Evolutionary conservation across 805 yeast species (phyloP).

Genomic region (Candida mattraensis): DNA sequence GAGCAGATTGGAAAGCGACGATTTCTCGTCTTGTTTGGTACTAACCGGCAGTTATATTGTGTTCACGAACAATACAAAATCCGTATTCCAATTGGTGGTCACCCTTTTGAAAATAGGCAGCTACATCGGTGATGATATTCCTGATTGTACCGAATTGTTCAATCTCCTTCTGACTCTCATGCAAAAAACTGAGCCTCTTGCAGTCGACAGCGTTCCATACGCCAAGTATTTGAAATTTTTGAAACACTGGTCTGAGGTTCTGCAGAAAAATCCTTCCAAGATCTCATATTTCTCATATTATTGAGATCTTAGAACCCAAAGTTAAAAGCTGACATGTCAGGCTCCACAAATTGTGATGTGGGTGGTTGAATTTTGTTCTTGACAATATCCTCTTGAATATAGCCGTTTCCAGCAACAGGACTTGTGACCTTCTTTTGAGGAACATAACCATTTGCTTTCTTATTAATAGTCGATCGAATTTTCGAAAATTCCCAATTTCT

Average conservation of each 20-base stretch:
- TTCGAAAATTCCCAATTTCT: constrained; percentile 63
- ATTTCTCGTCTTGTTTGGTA: constrained; percentile 16
- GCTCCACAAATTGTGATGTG: constrained; percentile 59
- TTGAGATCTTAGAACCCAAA: constrained; percentile 38
- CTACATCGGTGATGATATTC: constrained; percentile 14
- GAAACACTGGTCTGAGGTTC: constrained; percentile 20
- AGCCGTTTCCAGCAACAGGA: constrained; percentile 1
- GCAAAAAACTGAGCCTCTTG: constrained; percentile 3
- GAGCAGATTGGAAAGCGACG: constrained; percentile 18
- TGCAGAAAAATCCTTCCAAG: constrained; percentile 20
- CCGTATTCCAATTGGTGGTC: constrained; percentile 29
- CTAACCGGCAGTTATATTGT: constrained; percentile 26
- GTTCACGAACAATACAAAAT: constrained; percentile 28
- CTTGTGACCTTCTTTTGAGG: neutral
- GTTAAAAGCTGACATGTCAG: constrained; percentile 73
- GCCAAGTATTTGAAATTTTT: constrained; percentile 15
- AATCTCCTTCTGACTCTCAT: constrained; percentile 6
- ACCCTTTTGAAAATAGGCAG: constrained; percentile 20
- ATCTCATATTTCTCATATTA: constrained; percentile 21
- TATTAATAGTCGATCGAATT: too few species aligned
- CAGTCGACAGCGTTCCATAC: constrained; percentile 14
- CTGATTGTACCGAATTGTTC: constrained; percentile 4
- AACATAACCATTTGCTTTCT: neutral
- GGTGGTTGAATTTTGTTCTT: constrained; percentile 43
- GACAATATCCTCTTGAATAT: constrained; percentile 2